These are phyloP conservation scores for Coffea humblotiana DNA, from an alignment of 305 asterid genomes.

Conservation along the genomic window DNA sequence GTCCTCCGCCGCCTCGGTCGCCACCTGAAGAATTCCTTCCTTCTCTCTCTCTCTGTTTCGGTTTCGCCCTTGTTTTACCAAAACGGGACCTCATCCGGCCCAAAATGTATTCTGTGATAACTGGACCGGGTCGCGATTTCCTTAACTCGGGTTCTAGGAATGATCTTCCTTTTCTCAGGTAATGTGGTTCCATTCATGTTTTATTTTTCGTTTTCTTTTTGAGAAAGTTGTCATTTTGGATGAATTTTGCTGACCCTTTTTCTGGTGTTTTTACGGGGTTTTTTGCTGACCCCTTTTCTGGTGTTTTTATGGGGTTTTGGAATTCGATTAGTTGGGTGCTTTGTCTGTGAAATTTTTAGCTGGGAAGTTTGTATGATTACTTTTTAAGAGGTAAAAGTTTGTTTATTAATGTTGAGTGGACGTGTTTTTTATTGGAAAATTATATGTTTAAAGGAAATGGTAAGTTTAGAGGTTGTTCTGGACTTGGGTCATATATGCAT, in stretches of 20 bases:
- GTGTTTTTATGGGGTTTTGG: not conserved
- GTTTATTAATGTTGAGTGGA: not conserved
- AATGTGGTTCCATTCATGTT: not conserved
- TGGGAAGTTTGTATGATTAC: not conserved
- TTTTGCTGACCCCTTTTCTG: not conserved
- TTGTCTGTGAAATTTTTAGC: not conserved
- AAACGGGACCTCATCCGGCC: not conserved
- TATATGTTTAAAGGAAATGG: not conserved
- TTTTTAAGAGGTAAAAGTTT: not conserved
- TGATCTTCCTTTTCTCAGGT: conserved; percentile 18
- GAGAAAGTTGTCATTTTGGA: not conserved
- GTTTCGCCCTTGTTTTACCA: not conserved
- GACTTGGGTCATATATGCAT: not conserved
- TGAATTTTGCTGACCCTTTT: not conserved
- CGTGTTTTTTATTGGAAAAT: not conserved
- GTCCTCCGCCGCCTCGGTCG: not conserved
- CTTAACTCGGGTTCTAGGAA: conserved; percentile 15
- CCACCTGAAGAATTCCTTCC: not conserved
- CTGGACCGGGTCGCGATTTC: conserved; percentile 23
- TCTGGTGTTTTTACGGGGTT: not conserved
- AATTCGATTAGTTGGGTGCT: not conserved
- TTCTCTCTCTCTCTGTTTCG: not conserved
- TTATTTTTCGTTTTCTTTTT: not conserved
- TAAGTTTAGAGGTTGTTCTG: not conserved
- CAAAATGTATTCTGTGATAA: conserved; percentile 23